These are phyloP conservation scores for Penicillium simplicissimum DNA, from an alignment of 495 filamentous ascomycete genomes.

Conservation along the genomic window DNA sequence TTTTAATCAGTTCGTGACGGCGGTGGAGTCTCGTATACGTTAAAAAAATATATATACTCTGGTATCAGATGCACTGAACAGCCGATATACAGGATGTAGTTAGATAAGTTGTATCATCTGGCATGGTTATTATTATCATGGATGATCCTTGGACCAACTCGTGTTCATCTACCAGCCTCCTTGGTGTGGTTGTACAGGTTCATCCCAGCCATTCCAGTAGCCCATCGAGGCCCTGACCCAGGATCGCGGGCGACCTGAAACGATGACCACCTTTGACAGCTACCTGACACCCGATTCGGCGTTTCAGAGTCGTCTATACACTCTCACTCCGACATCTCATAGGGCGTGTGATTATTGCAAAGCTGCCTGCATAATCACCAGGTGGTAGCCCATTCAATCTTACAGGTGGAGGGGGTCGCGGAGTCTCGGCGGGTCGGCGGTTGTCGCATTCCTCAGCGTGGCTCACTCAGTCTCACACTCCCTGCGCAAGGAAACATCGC, in stretches of 20 bases:
- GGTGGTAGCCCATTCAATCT: background rate
- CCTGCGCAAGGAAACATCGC: slow-evolving; percentile 20
- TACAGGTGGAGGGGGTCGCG: background rate
- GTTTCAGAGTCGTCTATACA: slow-evolving; percentile 10
- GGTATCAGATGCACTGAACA: background rate
- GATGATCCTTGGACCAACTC: slow-evolving; percentile 4
- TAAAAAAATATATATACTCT: background rate
- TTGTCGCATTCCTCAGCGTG: slow-evolving; percentile 26
- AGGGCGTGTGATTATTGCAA: slow-evolving; percentile 6
- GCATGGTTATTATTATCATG: background rate
- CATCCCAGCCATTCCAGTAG: background rate
- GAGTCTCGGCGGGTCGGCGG: background rate
- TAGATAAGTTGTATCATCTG: background rate
- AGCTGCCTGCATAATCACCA: slow-evolving; percentile 1
- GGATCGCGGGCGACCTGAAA: slow-evolving; percentile 10
- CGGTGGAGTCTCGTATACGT: background rate
- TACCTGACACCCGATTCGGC: slow-evolving; percentile 4
- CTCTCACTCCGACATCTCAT: background rate
- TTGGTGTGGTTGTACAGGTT: background rate
- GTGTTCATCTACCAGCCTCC: background rate
- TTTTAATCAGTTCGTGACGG: background rate
- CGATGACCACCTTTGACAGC: background rate
- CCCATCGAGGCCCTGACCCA: background rate
- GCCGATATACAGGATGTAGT: background rate
- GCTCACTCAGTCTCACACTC: slow-evolving; percentile 15